Base-by-base conservation (phyloP, 331 rosid genomes). In the Prunus yedoensis region DNA sequence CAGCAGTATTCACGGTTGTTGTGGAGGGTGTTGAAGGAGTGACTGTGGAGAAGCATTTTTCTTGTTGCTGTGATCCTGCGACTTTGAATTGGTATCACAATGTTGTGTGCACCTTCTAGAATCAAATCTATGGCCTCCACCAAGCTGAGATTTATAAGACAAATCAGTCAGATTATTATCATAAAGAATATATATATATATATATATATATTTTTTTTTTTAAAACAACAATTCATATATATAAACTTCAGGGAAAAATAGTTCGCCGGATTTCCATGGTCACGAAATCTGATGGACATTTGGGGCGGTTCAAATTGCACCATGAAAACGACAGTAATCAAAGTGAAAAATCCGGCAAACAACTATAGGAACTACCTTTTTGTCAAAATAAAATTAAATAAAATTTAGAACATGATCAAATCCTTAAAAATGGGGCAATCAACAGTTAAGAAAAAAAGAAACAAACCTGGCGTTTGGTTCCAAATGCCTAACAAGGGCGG, bases 61-160 rank as follows among this genome's bases (percentile, higher is more conserved):
- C 80, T 83, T 49, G 84, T 35, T 20, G 65, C 62, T n/a, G 16
- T 13, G 43, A 59, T 62, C 54, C 38, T 67, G 60, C 68, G 54
- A 20, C 70, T 82, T 49, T 66, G 64, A 8, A 93, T 87, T 4
- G 90, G 93, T 64, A 93, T 86, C 51, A 93, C 97, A n/a, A 93
- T 68, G 72, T 93, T 89, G 41, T 90, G 96, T 20, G 86, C 90
- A 3, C 99, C 99, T 73, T 88, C 90, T 10, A 87, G 75, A 80
- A 92, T 86, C 10, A 82, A 81, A 81, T 94, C 97, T 65, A 94
- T 83, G 11, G 90, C 96, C 61, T 89, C 97, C 76, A 80, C 43
- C 25, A 94, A 81, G 27, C 97, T 92, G 86, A 27, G 73, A 76
- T 70, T 30, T 15, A 60, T 45, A 27, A 53, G 1, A 41, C n/a